Conservation (phyloP, 169 alveolate species). For the Plasmodium malariae region DNA sequence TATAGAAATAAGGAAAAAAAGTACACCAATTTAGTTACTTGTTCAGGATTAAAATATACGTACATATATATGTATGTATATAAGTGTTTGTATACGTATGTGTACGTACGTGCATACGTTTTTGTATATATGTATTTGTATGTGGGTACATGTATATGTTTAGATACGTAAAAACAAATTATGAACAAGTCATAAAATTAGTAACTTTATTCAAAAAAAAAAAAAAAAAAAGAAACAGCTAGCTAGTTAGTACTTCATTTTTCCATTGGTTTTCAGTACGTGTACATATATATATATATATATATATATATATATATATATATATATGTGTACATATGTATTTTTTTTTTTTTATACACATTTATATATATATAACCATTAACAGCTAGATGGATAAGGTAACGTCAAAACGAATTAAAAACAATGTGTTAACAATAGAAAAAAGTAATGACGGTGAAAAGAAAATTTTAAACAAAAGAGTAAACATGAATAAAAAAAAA, state of each 20-base stretch:
- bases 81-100: neutral
- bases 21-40: too few species aligned
- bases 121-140: neutral
- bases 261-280: neutral
- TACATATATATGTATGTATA: neutral
- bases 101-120: neutral
- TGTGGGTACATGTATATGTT: conserved; percentile 8
- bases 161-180: conserved; percentile 22
- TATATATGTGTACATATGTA: neutral
- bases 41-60: too few species aligned
- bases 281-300: neutral
- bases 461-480: conserved; percentile 16
- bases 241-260: neutral
- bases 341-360: too few species aligned
- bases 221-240: neutral
- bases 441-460: conserved; percentile 41
- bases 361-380: neutral
- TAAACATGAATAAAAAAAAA: conserved; percentile 58
- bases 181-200: conserved; percentile 41
- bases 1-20: too few species aligned
- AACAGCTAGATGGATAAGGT: conserved; percentile 63
- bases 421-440: conserved; percentile 38
- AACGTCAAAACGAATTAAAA: conserved; percentile 48
- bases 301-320: conserved; percentile 1
- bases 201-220: conserved; percentile 13